Percentiles rank a stretch among this genome's conserved stretches.
These are phyloP conservation scores for Hirschfeldia incana DNA, from an alignment of 345 rosid genomes.

Conservation along the genomic window DNA sequence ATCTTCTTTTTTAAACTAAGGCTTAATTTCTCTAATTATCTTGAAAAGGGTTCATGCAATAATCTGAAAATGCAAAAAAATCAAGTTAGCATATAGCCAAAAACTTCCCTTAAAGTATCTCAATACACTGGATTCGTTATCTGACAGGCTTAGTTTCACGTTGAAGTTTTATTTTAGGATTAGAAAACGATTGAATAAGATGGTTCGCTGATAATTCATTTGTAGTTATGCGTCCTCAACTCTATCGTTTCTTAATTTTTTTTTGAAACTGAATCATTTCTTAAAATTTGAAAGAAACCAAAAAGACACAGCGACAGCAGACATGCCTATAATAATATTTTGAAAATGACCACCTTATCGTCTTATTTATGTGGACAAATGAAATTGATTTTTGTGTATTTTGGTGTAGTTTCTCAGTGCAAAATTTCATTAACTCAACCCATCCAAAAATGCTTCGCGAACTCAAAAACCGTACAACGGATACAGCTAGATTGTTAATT, in stretches of 20 bases:
- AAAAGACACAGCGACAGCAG: neutral
- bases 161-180: neutral
- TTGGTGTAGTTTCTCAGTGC: neutral
- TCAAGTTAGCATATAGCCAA: neutral
- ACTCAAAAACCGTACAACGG: neutral
- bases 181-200: conserved; percentile 19
- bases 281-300: neutral
- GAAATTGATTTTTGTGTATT: neutral
- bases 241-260: neutral
- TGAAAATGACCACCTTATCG: conserved; percentile 23
- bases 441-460: neutral
- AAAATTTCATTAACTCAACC: neutral
- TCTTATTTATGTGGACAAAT: neutral
- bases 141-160: neutral
- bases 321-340: conserved; percentile 8
- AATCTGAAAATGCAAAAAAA: neutral
- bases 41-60: conserved; percentile 13
- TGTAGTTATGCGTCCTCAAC: conserved; percentile 11
- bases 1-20: neutral
- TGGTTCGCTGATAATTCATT: conserved; percentile 6
- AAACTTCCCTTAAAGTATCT: neutral
- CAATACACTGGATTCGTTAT: neutral
- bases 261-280: neutral
- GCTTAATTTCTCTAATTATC: neutral
- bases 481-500: too few species aligned